These are phyloP conservation scores for Elymus sibiricus DNA, from an alignment of 176 grass and related monocot species.

Conservation along the genomic window DNA sequence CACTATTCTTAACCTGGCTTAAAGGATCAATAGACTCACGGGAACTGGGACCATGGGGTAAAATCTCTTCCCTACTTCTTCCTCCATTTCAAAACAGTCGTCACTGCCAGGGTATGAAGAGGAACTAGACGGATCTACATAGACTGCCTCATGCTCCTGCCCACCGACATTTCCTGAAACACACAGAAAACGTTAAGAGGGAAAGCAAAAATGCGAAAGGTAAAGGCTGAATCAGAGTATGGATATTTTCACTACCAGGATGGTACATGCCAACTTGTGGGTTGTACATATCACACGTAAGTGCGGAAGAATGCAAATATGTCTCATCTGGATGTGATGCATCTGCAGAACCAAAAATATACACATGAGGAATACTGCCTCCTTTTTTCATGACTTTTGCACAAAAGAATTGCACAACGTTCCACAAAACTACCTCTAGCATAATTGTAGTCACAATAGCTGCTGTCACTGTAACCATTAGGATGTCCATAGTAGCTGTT, in stretches of 20 bases:
- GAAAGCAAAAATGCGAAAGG: background rate
- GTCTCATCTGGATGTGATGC: constrained; percentile 66
- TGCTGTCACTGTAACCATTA: constrained; percentile 44
- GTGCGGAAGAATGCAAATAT: constrained; percentile 55
- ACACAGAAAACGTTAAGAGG: background rate
- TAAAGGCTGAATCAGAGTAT: background rate
- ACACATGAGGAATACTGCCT: constrained; percentile 21
- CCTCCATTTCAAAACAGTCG: constrained; percentile 66
- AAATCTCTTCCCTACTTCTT: constrained; percentile 80
- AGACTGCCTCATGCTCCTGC: constrained; percentile 52
- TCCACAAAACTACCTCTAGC: constrained; percentile 49
- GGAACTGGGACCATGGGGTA: constrained; percentile 86
- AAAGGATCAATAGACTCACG: constrained; percentile 59
- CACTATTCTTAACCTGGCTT: background rate
- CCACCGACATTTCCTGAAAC: constrained; percentile 41
- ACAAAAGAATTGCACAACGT: background rate
- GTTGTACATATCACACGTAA: constrained; percentile 55
- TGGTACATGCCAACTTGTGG: constrained; percentile 75
- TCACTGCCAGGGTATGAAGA: constrained; percentile 48
- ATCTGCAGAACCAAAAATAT: constrained; percentile 50
- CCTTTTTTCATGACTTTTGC: background rate
- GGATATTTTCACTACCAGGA: constrained; percentile 56
- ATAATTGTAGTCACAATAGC: constrained; percentile 58
- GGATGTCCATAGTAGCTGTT: constrained; percentile 48
- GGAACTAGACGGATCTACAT: constrained; percentile 52